Percentiles rank a stretch among this genome's conserved stretches.
Evolutionary conservation across 2,329 filamentous ascomycete genomes (phyloP).

Genomic region (Monosporascus ibericus): DNA sequence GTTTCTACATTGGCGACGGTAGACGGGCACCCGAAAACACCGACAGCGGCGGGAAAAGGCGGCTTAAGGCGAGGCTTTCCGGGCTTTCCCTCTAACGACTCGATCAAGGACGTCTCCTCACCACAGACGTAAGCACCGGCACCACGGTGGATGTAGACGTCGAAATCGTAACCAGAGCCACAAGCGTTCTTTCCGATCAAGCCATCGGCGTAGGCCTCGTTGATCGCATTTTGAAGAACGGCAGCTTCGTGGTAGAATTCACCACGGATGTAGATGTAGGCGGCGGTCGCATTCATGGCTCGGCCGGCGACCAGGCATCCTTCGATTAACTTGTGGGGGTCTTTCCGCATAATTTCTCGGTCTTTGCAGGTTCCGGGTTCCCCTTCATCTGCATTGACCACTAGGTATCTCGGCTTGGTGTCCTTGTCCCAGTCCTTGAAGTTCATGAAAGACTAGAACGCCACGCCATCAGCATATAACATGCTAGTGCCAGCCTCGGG

Average conservation of each 20-base stretch:
- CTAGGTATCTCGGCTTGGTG: conserved; percentile 87
- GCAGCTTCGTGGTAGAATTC: conserved; percentile 97
- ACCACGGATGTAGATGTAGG: conserved; percentile 98
- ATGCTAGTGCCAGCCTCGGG: too few relatives aligned
- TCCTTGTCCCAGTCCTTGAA: conserved; percentile 99
- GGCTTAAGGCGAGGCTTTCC: conserved; percentile 98
- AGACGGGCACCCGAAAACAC: conserved; percentile 95
- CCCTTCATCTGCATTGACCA: conserved; percentile 97
- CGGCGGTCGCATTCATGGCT: conserved; percentile 97
- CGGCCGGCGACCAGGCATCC: conserved; percentile 92
- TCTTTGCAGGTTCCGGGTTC: conserved; percentile 99
- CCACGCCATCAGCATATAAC: conserved; percentile 9
- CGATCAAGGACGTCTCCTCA: conserved; percentile 96
- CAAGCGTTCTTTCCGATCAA: conserved; percentile 98
- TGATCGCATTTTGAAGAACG: conserved; percentile 88
- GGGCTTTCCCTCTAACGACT: conserved; percentile 96
- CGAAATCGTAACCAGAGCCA: conserved; percentile 94
- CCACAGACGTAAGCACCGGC: conserved; percentile 97
- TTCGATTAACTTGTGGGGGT: conserved; percentile 97
- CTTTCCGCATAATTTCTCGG: conserved; percentile 99
- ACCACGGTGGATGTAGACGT: conserved; percentile 92
- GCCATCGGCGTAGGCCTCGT: conserved; percentile 92
- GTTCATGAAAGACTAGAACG: conserved; percentile 91
- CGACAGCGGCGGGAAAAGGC: conserved; percentile 93
- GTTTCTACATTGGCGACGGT: conserved; percentile 99